A percentile compares a stretch with the other conserved stretches of the same genome.
These are phyloP conservation scores for Aspergillus neotritici DNA, from an alignment of 2,329 filamentous ascomycete species.

Conservation along the genomic window DNA sequence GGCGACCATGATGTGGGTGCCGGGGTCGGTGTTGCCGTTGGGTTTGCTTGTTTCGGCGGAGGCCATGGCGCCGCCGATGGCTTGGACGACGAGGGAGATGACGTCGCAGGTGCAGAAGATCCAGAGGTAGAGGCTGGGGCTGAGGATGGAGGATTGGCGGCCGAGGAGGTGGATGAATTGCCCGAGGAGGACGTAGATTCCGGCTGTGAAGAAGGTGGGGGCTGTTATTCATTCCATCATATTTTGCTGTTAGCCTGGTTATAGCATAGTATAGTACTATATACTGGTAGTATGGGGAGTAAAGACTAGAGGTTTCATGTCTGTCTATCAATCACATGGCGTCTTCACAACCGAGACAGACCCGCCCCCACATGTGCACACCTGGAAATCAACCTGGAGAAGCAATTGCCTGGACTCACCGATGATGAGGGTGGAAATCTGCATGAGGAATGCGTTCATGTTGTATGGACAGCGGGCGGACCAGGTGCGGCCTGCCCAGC, in stretches of 20 bases:
- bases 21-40: conserved; percentile 43
- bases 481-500: conserved; percentile 48
- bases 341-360: not conserved
- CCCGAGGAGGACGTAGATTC: conserved; percentile 47
- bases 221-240: too few relatives aligned
- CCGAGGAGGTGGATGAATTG: conserved; percentile 44
- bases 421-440: conserved; percentile 43
- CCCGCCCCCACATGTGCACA: too few relatives aligned
- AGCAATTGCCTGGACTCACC: conserved; percentile 14
- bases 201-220: conserved; percentile 49
- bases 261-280: not conserved
- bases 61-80: conserved; percentile 50
- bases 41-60: conserved; percentile 40
- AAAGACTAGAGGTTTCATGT: not conserved
- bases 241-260: not conserved
- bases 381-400: too few relatives aligned
- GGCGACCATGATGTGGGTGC: conserved; percentile 47
- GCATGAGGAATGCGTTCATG: conserved; percentile 45
- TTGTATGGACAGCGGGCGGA: conserved; percentile 48
- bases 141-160: conserved; percentile 39
- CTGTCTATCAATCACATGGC: not conserved
- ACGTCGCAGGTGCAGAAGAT: conserved; percentile 51
- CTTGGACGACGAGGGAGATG: conserved; percentile 52
- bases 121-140: conserved; percentile 42
- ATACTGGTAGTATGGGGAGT: too few relatives aligned